A percentile compares a stretch with the other conserved stretches of the same genome.
These are phyloP conservation scores for Aspergillus sp. DNA, from an alignment of 2,329 filamentous ascomycete species.

Conservation along the genomic window DNA sequence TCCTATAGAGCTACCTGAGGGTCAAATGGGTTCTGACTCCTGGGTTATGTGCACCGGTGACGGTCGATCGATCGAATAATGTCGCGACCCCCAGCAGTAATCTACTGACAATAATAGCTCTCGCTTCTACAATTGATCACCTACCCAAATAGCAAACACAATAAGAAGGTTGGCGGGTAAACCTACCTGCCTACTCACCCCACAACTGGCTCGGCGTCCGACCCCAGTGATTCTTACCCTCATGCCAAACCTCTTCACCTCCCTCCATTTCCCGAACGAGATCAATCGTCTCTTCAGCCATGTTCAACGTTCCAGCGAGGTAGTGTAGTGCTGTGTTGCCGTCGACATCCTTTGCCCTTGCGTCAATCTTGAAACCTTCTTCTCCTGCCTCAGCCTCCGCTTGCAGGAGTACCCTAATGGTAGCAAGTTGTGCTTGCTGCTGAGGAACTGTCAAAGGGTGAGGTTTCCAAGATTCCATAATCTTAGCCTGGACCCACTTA, in stretches of 20 bases:
- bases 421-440: constrained; percentile 8
- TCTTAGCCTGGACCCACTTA: background rate
- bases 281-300: background rate
- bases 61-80: too few species aligned
- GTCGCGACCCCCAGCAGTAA: too few species aligned
- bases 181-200: background rate
- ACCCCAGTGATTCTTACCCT: background rate
- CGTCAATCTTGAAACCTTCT: background rate
- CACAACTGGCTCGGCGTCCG: constrained; percentile 4
- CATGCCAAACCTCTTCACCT: constrained; percentile 1
- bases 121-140: too few species aligned
- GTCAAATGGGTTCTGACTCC: too few species aligned
- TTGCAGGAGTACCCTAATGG: background rate
- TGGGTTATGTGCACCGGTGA: too few species aligned
- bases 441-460: constrained; percentile 6
- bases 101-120: too few species aligned
- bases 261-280: constrained; percentile 4
- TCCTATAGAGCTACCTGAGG: too few species aligned
- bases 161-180: too few species aligned
- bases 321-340: constrained; percentile 19
- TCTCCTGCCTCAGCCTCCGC: background rate
- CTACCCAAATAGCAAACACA: too few species aligned
- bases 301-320: constrained; percentile 11
- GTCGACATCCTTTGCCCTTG: constrained; percentile 13
- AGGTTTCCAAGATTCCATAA: background rate